Base-by-base conservation (phyloP, 345 rosid genomes). In the Eucalyptus camaldulensis region DNA sequence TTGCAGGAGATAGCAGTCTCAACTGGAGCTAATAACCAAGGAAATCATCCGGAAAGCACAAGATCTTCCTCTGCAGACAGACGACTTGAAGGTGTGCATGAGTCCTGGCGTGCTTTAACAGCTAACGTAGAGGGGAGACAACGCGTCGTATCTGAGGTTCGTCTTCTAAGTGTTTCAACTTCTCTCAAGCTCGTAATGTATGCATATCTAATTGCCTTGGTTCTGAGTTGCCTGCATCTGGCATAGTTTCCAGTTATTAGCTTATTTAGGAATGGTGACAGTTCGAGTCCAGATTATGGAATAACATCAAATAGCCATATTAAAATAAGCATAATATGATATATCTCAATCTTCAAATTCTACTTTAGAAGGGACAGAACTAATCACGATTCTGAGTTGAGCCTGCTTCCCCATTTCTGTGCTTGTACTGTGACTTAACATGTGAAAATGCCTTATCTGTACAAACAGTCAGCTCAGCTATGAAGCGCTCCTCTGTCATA, bases 121-220 rank as follows among this genome's bases (percentile, higher is more conserved):
- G 83, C 83, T 37, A 76, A 76, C 15, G 47, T 76, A 87, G 95
- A 93, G 90, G 97, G 95, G 89, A 94, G 97, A 91, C 94, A 95
- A 89, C 95, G 94, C 27, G 90, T 95, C 21, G 91, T 96, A 91
- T 94, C 96, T 10, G 99, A 95, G 99, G 99, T 96, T 87, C 56
- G 94, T 87, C 19, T 92, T 87, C 88, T 86, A 17, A 37, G 24
- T 76, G 83, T 76, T 37, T 51, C 72, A 47, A 40, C 25, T 67
- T 54, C 65, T 49, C 27, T 37, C 51, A 80, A 69, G 83, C 25
- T 76, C 15, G 4, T 37, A 76, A 21, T 76, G 12, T 76, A 37
- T 76, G 47, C 83, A 40, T 76, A 76, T 76, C 83, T 76, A 40
- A 37, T 37, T 37, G 83, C 47, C 43, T 76, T 76, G 7, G 27